Evolutionary conservation across 2,329 filamentous ascomycete genomes (phyloP).

Genomic region (Alternaria conjuncta): DNA sequence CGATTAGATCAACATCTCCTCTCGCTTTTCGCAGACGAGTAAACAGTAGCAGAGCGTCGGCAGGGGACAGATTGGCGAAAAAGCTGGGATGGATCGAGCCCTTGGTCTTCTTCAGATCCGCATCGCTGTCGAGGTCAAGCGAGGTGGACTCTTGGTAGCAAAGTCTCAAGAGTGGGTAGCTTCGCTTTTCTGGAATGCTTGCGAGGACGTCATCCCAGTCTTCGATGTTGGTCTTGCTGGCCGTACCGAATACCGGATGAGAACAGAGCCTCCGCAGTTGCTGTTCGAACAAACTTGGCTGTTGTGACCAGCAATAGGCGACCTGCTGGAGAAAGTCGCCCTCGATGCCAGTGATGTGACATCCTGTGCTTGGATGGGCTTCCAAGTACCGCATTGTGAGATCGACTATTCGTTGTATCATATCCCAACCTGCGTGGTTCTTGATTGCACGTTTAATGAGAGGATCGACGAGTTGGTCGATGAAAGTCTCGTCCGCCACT

Average conservation of each 20-base stretch:
- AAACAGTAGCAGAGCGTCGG: slow-evolving; percentile 28
- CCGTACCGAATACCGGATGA: not conserved
- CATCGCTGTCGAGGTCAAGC: slow-evolving; percentile 25
- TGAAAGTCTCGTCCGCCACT: slow-evolving; percentile 14
- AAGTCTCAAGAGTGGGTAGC: slow-evolving; percentile 28
- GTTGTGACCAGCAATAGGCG: slow-evolving; percentile 31
- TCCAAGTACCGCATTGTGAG: slow-evolving; percentile 25
- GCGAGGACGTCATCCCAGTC: slow-evolving; percentile 10
- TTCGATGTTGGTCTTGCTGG: not conserved
- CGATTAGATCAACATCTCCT: slow-evolving; percentile 24
- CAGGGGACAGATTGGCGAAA: slow-evolving; percentile 14
- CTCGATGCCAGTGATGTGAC: slow-evolving; percentile 2
- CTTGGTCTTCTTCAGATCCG: slow-evolving; percentile 17
- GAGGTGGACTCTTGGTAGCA: slow-evolving; percentile 17
- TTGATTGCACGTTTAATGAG: slow-evolving; percentile 29
- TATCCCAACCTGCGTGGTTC: slow-evolving; percentile 22
- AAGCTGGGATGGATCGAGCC: slow-evolving; percentile 8
- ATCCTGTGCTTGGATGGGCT: slow-evolving; percentile 11
- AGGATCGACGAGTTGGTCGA: slow-evolving; percentile 25
- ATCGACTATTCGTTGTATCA: slow-evolving; percentile 23
- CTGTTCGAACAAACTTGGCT: slow-evolving; percentile 27
- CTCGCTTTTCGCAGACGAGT: slow-evolving; percentile 24
- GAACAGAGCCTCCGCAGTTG: slow-evolving; percentile 12
- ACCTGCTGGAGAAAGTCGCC: slow-evolving; percentile 26
- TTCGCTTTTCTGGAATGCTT: slow-evolving; percentile 8